These are phyloP conservation scores for Globisporangium ultimum DNA, from an alignment of 352 stramenopile species.

Conservation along the genomic window DNA sequence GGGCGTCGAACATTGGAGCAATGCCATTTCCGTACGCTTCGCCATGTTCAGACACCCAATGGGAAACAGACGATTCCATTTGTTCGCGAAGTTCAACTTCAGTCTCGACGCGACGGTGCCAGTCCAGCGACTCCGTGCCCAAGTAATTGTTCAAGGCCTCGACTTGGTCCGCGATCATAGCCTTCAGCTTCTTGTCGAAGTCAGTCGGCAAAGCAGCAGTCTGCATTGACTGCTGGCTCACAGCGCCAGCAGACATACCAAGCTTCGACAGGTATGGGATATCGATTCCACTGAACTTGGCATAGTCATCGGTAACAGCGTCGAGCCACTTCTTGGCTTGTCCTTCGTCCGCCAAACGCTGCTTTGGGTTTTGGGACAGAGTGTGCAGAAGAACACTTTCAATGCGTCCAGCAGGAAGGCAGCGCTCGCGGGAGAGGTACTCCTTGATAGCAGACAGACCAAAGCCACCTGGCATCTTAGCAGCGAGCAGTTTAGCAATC, in stretches of 20 bases:
- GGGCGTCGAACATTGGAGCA: slow-evolving; percentile 54
- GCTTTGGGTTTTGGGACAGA: slow-evolving; percentile 65
- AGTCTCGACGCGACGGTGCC: slow-evolving; percentile 43
- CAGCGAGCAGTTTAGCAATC: slow-evolving; percentile 76
- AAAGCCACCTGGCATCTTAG: slow-evolving; percentile 85
- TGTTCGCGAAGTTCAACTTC: slow-evolving; percentile 52
- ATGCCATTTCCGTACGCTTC: slow-evolving; percentile 58
- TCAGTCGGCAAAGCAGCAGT: slow-evolving; percentile 26
- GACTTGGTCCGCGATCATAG: slow-evolving; percentile 58
- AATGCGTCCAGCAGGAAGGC: slow-evolving; percentile 61
- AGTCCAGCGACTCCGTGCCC: slow-evolving; percentile 47
- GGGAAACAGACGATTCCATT: slow-evolving; percentile 44
- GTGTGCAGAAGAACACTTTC: slow-evolving; percentile 80
- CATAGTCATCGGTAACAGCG: slow-evolving; percentile 74
- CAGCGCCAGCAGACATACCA: slow-evolving; percentile 27
- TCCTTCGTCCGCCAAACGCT: slow-evolving; percentile 55
- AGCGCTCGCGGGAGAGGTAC: slow-evolving; percentile 68
- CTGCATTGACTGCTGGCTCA: slow-evolving; percentile 13
- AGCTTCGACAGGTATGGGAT: slow-evolving; percentile 53
- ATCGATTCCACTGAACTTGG: slow-evolving; percentile 45
- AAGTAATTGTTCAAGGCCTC: slow-evolving; percentile 44
- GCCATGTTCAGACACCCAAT: slow-evolving; percentile 56
- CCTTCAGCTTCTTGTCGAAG: slow-evolving; percentile 53
- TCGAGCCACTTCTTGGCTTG: slow-evolving; percentile 82
- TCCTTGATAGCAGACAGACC: slow-evolving; percentile 68